These are phyloP conservation scores for Alternaria solani DNA, from an alignment of 2,329 filamentous ascomycete genomes.

Conservation along the genomic window DNA sequence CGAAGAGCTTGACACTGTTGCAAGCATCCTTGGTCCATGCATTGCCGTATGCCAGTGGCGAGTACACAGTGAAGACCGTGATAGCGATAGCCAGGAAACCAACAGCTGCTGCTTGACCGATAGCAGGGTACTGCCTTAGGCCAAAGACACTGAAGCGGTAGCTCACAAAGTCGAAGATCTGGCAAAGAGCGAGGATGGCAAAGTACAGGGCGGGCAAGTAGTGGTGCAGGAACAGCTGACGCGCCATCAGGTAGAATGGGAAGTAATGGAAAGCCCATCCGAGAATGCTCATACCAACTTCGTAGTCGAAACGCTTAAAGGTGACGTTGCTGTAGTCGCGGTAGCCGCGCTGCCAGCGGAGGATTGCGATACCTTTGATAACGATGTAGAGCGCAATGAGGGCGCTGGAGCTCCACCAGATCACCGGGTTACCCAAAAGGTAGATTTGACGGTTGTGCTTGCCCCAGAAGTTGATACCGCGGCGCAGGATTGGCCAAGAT, in stretches of 20 bases:
- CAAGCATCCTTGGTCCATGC: slow-evolving; percentile 91
- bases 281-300: slow-evolving; percentile 87
- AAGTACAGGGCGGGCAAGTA: slow-evolving; percentile 98
- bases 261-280: slow-evolving; percentile 99
- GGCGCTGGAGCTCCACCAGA: slow-evolving; percentile 90
- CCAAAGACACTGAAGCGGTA: slow-evolving; percentile 74
- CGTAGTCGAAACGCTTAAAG: slow-evolving; percentile 98
- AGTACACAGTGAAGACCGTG: slow-evolving; percentile 81
- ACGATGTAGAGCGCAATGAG: slow-evolving; percentile 78
- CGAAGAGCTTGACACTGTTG: slow-evolving; percentile 84
- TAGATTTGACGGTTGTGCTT: slow-evolving; percentile 94
- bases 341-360: slow-evolving; percentile 94
- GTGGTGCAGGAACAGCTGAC: slow-evolving; percentile 97
- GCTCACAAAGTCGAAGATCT: slow-evolving; percentile 85
- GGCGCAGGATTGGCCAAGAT: slow-evolving; percentile 89
- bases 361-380: slow-evolving; percentile 86
- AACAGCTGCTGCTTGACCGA: slow-evolving; percentile 78
- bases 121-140: slow-evolving; percentile 71
- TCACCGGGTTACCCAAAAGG: slow-evolving; percentile 84
- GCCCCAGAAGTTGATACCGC: slow-evolving; percentile 99
- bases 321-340: slow-evolving; percentile 81
- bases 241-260: slow-evolving; percentile 97
- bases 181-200: slow-evolving; percentile 85
- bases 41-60: slow-evolving; percentile 91
- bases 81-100: slow-evolving; percentile 77